phyloP scores from a whole-genome alignment of 805 yeast genomes.

The Myxozyma udenii region DNA sequence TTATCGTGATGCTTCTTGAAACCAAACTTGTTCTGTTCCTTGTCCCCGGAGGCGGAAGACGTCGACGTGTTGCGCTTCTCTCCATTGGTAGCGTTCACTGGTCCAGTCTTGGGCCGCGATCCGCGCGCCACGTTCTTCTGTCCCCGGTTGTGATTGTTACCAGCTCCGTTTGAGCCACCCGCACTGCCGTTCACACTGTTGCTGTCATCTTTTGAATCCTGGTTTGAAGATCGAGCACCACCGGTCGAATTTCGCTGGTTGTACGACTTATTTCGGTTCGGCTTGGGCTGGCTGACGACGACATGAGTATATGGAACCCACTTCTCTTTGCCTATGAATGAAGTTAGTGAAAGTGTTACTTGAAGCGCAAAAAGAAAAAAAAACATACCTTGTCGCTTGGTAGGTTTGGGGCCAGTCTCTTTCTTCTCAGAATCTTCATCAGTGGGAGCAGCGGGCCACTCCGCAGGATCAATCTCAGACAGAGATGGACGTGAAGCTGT shows the following conservation, averaged over 20 bases:
- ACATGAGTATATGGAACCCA: constrained; percentile 70
- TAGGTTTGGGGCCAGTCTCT: constrained; percentile 6
- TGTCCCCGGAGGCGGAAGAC: constrained; percentile 6
- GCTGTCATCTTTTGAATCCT: background rate
- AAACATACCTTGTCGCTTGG: constrained; percentile 23
- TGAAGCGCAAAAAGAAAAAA: background rate
- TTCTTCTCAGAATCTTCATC: constrained; percentile 25
- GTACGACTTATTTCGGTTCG: constrained; percentile 33
- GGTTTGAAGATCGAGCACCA: constrained; percentile 3
- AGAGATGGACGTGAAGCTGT: constrained; percentile 22
- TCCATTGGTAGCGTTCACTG: constrained; percentile 10
- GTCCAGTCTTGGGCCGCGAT: constrained; percentile 28
- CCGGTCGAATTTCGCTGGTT: constrained; percentile 12
- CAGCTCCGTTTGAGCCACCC: constrained; percentile 10
- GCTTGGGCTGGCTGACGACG: constrained; percentile 42
- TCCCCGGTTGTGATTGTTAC: constrained; percentile 5
- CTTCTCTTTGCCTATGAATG: constrained; percentile 52
- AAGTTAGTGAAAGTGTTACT: background rate
- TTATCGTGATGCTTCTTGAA: constrained; percentile 19
- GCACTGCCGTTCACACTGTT: constrained; percentile 11
- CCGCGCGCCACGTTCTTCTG: constrained; percentile 15
- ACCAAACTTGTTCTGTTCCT: constrained; percentile 4
- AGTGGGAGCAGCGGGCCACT: constrained; percentile 42
- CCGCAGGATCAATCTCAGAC: constrained; percentile 32
- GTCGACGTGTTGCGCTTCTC: constrained; percentile 15